Evolutionary conservation across 2,329 filamentous ascomycete species (phyloP).

Genomic region (Talaromyces sp.): DNA sequence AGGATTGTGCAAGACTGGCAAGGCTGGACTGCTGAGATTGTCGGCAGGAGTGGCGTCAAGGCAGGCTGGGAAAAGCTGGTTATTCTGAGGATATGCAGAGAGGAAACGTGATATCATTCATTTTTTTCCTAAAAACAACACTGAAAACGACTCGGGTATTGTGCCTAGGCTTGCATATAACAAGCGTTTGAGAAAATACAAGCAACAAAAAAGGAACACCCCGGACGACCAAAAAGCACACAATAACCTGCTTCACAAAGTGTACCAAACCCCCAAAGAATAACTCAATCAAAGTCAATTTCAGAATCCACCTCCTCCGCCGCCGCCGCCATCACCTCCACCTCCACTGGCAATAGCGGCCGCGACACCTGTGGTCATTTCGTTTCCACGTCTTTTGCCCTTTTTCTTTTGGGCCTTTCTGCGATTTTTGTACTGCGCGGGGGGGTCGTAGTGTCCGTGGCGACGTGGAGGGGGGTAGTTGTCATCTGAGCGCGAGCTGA

Average conservation of each 20-base stretch:
- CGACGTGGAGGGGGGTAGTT: neutral
- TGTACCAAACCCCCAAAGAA: no score
- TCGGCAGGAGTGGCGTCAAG: constrained; percentile 76
- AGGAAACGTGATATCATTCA: constrained; percentile 2
- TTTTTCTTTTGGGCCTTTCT: neutral
- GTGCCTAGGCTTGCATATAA: no score
- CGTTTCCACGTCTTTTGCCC: neutral
- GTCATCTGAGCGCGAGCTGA: neutral
- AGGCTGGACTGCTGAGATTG: constrained; percentile 72
- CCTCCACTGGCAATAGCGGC: neutral
- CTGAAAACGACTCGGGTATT: neutral
- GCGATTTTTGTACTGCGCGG: neutral
- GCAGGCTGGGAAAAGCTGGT: constrained; percentile 94
- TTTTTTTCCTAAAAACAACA: neutral
- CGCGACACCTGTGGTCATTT: neutral
- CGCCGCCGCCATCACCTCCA: neutral
- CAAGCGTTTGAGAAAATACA: neutral
- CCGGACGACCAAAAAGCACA: neutral
- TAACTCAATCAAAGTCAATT: neutral
- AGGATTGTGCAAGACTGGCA: constrained; percentile 55
- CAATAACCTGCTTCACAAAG: neutral
- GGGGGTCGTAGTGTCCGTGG: neutral
- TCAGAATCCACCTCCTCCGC: neutral
- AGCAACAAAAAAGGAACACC: neutral
- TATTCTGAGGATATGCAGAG: constrained; percentile 78